phyloP scores from a whole-genome alignment of 257 asterid genomes.

The Paraleonurus japonicus region DNA sequence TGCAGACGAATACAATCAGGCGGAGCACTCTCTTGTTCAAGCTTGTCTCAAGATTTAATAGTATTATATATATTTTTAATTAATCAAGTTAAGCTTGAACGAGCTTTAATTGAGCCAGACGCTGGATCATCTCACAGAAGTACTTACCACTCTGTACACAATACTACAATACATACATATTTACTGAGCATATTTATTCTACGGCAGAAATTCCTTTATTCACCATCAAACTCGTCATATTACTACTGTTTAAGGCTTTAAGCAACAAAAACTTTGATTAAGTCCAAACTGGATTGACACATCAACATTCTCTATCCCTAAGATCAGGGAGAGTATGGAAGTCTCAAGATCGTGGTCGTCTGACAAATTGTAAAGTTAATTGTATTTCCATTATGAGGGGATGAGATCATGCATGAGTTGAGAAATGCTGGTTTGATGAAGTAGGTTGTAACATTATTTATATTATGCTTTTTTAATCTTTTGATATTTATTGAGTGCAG shows the following conservation, averaged over 20 bases:
- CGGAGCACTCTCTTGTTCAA: background rate
- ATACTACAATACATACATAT: no score
- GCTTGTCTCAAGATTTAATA: background rate
- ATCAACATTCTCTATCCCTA: background rate
- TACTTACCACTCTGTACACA: no score
- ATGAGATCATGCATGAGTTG: background rate
- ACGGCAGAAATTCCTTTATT: no score
- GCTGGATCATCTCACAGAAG: no score
- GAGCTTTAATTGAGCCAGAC: background rate
- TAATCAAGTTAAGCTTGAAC: background rate
- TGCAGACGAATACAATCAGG: background rate
- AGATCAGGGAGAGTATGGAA: background rate
- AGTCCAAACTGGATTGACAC: no score
- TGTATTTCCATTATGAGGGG: background rate
- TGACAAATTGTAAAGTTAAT: background rate
- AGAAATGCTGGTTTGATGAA: background rate
- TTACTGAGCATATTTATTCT: no score
- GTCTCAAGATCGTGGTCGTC: background rate
- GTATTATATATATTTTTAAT: no score
- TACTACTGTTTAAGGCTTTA: no score
- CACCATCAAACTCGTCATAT: no score
- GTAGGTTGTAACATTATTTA: background rate
- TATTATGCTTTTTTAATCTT: constrained; percentile 9
- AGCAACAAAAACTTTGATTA: no score
- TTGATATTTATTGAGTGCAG: constrained; percentile 48